Conservation (phyloP, 106 monocot species). For the Phalaenopsis aphrodite region DNA sequence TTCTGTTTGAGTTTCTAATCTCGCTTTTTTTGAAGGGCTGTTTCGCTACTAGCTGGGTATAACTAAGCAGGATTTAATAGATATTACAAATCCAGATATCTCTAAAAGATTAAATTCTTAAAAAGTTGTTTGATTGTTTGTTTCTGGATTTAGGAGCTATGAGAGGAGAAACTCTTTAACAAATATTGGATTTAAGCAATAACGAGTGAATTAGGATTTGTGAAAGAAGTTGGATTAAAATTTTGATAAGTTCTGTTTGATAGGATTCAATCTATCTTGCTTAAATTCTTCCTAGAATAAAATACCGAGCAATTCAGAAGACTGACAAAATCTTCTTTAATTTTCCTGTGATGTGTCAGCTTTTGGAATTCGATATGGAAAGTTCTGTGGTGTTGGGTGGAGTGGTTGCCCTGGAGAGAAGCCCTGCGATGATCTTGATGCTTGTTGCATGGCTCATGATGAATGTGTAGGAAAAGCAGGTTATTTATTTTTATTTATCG, state of each 20-base stretch:
- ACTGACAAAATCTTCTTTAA: background rate
- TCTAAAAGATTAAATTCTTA: no score
- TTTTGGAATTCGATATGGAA: constrained; percentile 77
- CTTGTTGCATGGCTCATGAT: constrained; percentile 76
- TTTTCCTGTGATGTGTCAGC: constrained; percentile 27
- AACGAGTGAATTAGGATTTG: no score
- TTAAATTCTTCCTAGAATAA: no score
- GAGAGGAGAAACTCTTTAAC: no score
- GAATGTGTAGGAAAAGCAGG: constrained; percentile 79
- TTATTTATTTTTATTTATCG: constrained; percentile 8
- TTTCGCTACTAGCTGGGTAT: background rate
- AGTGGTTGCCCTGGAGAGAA: constrained; percentile 84
- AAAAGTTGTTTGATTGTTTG: no score
- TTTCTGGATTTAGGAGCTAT: no score
- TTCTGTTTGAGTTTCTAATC: background rate
- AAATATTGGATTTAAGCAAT: no score
- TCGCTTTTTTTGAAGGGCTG: background rate
- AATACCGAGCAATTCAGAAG: no score
- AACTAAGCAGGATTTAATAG: background rate
- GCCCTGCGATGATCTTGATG: constrained; percentile 95
- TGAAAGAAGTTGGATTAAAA: no score
- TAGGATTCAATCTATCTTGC: no score
- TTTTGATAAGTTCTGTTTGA: no score
- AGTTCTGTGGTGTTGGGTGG: constrained; percentile 86
- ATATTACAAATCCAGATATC: background rate